phyloP scores from a whole-genome alignment of 345 rosid genomes.

The Eucalyptus lansdowneana region DNA sequence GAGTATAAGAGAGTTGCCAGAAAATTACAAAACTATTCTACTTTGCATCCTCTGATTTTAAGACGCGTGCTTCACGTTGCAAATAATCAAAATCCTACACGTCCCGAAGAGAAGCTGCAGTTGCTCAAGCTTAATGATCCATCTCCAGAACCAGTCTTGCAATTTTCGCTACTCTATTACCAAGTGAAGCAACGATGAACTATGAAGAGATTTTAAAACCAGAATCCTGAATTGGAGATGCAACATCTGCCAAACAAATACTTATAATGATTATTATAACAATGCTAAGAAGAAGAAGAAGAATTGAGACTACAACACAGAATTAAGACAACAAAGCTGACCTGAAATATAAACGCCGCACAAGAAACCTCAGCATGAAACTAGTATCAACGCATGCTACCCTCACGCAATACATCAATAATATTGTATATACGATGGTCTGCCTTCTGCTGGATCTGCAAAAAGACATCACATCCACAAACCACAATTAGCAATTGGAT shows the following conservation, averaged over 20 bases:
- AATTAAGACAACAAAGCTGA: too few species aligned
- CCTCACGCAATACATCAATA: too few species aligned
- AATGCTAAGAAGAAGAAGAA: not conserved
- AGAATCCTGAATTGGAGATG: not conserved
- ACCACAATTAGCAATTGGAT: not conserved
- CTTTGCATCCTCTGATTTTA: too few species aligned
- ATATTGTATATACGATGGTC: constrained; percentile 15
- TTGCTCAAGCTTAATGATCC: not conserved
- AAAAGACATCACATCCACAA: not conserved
- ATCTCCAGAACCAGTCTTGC: not conserved
- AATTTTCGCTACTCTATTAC: not conserved
- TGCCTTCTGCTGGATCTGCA: constrained; percentile 55
- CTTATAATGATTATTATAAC: not conserved
- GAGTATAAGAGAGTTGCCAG: too few species aligned
- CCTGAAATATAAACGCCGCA: too few species aligned
- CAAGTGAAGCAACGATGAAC: not conserved
- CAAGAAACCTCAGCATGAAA: too few species aligned
- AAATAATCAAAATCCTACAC: too few species aligned
- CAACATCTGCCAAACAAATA: not conserved
- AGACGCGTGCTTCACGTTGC: too few species aligned
- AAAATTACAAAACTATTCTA: too few species aligned
- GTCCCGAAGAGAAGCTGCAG: too few species aligned
- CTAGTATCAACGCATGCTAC: too few species aligned
- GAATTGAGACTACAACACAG: too few species aligned
- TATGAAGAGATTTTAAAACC: not conserved